Percentiles rank a stretch among this genome's conserved stretches.
Conservation (phyloP, 1,284 basidiomycete genomes). For the Kalmanozyma brasiliensis region DNA sequence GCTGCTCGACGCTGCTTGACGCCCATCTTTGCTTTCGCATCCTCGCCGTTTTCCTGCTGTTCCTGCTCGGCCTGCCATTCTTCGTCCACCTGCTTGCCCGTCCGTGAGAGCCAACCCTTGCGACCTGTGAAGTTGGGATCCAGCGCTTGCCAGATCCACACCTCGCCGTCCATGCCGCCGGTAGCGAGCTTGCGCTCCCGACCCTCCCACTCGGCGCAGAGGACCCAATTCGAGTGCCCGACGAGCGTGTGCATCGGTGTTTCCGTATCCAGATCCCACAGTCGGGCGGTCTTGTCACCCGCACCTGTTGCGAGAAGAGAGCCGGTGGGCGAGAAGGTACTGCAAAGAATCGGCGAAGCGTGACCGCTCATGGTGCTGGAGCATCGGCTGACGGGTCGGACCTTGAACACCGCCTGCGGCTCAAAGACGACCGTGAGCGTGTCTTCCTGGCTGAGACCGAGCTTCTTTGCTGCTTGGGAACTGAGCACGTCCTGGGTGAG, state of each 20-base stretch:
- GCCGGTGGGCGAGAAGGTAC: conserved; percentile 93
- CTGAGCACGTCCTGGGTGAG: conserved; percentile 59
- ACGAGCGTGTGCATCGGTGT: conserved; percentile 86
- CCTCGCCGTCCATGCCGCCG: conserved; percentile 69
- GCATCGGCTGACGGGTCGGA: conserved; percentile 90
- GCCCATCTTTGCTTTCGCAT: conserved; percentile 44
- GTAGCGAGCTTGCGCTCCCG: conserved; percentile 89
- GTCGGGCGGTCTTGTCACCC: conserved; percentile 88
- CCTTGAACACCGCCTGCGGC: conserved; percentile 94
- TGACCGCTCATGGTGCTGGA: conserved; percentile 87
- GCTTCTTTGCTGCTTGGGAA: conserved; percentile 51
- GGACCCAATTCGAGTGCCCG: conserved; percentile 94
- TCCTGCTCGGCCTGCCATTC: conserved; percentile 39
- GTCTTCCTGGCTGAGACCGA: conserved; percentile 64
- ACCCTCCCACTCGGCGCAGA: conserved; percentile 97
- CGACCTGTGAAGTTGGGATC: conserved; percentile 49
- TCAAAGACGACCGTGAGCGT: conserved; percentile 65
- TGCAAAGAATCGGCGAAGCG: conserved; percentile 91
- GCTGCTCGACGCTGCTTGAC: conserved; percentile 58
- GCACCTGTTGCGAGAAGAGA: conserved; percentile 90
- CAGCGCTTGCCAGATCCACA: conserved; percentile 65
- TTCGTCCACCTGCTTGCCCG: conserved; percentile 56
- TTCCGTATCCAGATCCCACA: conserved; percentile 96
- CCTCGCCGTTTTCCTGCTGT: conserved; percentile 6
- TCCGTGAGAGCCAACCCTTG: conserved; percentile 55